These are phyloP conservation scores for Trichosporon sp. DNA, from an alignment of 1,284 basidiomycete genomes.

Conservation along the genomic window DNA sequence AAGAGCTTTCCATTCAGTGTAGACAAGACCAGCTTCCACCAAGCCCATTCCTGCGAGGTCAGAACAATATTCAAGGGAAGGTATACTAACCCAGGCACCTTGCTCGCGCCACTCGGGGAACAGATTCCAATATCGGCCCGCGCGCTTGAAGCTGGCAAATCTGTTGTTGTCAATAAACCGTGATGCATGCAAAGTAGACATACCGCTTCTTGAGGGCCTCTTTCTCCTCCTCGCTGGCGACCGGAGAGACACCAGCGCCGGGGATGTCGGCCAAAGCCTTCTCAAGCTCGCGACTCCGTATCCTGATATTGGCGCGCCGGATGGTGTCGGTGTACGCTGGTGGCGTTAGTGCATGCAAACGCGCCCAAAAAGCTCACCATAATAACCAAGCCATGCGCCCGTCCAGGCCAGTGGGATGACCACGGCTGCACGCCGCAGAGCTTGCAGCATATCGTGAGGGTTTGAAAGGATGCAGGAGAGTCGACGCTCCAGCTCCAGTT, in stretches of 20 bases:
- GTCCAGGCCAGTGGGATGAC: conserved; percentile 42
- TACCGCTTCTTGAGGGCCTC: conserved; percentile 44
- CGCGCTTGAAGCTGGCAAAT: conserved; percentile 38
- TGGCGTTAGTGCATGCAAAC: neutral
- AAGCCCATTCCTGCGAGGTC: conserved; percentile 39
- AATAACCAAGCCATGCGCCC: conserved; percentile 43
- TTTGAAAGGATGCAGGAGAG: neutral
- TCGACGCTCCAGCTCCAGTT: neutral
- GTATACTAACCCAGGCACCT: conserved; percentile 45
- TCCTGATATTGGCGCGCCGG: conserved; percentile 36
- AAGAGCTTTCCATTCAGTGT: conserved; percentile 44
- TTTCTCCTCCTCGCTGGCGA: conserved; percentile 42
- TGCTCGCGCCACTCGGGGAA: conserved; percentile 53
- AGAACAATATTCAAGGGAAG: neutral
- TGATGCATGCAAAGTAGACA: conserved; percentile 3
- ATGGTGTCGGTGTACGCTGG: conserved; percentile 46
- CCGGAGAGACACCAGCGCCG: conserved; percentile 19
- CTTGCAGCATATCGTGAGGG: conserved; percentile 8
- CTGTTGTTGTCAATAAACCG: conserved; percentile 20
- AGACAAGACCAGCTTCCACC: conserved; percentile 42
- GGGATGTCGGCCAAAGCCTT: conserved; percentile 23
- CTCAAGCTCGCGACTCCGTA: conserved; percentile 26
- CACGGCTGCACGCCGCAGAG: conserved; percentile 31
- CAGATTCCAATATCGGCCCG: conserved; percentile 48
- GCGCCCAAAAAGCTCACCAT: conserved; percentile 24